Evolutionary conservation across 2,329 filamentous ascomycete species (phyloP), one percentile per base, ranked within the genome.

Genomic region (Stagonosporopsis chrysanthemi): DNA sequence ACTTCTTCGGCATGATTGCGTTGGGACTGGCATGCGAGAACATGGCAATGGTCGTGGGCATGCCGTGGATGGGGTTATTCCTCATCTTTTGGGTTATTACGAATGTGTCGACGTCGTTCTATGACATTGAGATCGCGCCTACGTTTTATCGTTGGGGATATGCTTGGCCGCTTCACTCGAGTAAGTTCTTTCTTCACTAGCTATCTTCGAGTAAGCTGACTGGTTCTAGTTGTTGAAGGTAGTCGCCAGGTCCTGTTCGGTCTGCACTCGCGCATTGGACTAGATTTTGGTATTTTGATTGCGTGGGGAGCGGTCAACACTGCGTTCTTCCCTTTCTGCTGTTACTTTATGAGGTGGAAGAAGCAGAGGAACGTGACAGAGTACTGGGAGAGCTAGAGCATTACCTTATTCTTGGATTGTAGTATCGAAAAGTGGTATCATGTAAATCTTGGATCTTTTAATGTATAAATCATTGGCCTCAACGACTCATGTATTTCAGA

Each of bases 61-160:
- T 83, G 63, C 86, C 84, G 0, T 89, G 85, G 85, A 83, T 80
- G 48, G 81, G 84, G 0, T 70, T 88, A 0, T 90, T 86, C 81
- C 74, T 90, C 2, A 87, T 89, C 53, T 88, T 88, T 65, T 88
- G 85, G 86, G 85, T 89, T 39, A 86, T 89, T 53, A 83, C 84
- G 6, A 90, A 90, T 64, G 85, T 88, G 0, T 77, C 81, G 0
- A 87, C 85, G 0, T 75, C 80, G 0, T 88, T 89, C 64, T 86
- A 88, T 68, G 75, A 83, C 4, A 76, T 89, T 40, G 83, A 86
- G 24, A 75, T 89, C 23, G 81, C 83, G 2, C 83, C 84, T 0
- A 75, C 71, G 0, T 88, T 89, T 65, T 90, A 86, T 67, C 68
- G 73, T 2, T 89, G 84, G 84, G 86, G 85, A 0, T 87, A 87